phyloP scores from a whole-genome alignment of 495 filamentous ascomycete species.

The Chaetomidium leptoderma region DNA sequence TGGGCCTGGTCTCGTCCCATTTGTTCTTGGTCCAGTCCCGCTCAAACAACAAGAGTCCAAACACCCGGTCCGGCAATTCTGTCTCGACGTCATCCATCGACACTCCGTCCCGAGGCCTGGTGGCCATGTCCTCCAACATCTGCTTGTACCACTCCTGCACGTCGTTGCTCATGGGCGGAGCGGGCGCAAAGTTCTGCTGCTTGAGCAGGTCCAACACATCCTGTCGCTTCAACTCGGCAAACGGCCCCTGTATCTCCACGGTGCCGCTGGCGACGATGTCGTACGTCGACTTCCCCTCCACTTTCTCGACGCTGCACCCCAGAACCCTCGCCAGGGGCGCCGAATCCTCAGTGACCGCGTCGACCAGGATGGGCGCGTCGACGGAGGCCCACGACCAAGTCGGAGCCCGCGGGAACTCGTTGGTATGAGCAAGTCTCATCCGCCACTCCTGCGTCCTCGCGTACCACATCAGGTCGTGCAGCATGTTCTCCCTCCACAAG shows the following conservation, averaged over 20 bases:
- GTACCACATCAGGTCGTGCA: conserved; percentile 16
- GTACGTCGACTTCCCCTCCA: neutral
- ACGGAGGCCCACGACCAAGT: conserved; percentile 18
- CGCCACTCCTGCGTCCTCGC: neutral
- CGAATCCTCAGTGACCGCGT: neutral
- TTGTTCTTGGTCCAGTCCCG: conserved; percentile 1
- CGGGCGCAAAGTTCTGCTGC: neutral
- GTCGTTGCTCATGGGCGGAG: conserved; percentile 1
- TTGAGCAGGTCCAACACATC: neutral
- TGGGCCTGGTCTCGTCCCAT: neutral
- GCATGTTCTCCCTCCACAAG: conserved; percentile 28
- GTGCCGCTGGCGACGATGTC: neutral
- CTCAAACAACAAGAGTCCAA: conserved; percentile 2
- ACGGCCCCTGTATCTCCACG: neutral
- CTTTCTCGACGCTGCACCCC: neutral
- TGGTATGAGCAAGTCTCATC: neutral
- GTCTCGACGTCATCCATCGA: neutral
- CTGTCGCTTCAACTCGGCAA: neutral
- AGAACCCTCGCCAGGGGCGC: neutral
- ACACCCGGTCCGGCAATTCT: neutral
- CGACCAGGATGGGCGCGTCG: conserved; percentile 7
- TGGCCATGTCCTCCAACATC: neutral
- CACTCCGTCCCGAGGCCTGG: neutral
- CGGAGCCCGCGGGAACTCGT: conserved; percentile 6
- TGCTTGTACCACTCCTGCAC: conserved; percentile 8